phyloP scores from a whole-genome alignment of 352 stramenopile genomes.

The Globisporangium acanthophoron region DNA sequence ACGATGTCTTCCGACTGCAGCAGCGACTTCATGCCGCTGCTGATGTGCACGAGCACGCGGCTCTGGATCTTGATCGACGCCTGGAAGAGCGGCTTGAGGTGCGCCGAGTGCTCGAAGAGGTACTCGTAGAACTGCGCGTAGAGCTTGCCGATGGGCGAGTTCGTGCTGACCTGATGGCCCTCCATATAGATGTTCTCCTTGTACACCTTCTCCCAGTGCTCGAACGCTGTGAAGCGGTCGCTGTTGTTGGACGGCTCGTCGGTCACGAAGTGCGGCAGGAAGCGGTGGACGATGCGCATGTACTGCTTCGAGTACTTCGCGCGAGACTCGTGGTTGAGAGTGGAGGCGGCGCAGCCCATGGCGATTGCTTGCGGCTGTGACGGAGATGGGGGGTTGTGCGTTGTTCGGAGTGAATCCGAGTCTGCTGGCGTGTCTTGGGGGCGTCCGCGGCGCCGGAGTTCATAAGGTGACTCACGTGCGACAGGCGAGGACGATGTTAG shows the following conservation, averaged over 20 bases:
- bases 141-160: slow-evolving; percentile 42
- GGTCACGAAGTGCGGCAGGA: slow-evolving; percentile 52
- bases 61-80: slow-evolving; percentile 52
- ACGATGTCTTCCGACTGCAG: slow-evolving; percentile 49
- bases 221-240: slow-evolving; percentile 45
- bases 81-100: slow-evolving; percentile 63
- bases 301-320: slow-evolving; percentile 62
- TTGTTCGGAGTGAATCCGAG: background rate
- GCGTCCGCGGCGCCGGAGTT: too few species aligned
- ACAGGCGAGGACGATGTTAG: too few species aligned
- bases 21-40: slow-evolving; percentile 54
- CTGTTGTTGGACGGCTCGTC: slow-evolving; percentile 43
- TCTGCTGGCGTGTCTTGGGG: background rate
- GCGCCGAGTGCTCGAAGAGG: slow-evolving; percentile 47
- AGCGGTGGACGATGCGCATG: slow-evolving; percentile 54
- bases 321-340: slow-evolving; percentile 5
- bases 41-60: slow-evolving; percentile 61
- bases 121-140: slow-evolving; percentile 69
- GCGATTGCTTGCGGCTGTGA: background rate
- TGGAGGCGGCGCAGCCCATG: slow-evolving; percentile 35
- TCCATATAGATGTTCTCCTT: slow-evolving; percentile 68
- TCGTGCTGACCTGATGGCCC: slow-evolving; percentile 29
- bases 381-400: background rate
- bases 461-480: too few species aligned
- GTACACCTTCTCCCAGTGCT: slow-evolving; percentile 59